Conservation (phyloP, 2,329 filamentous ascomycete genomes). For the Colletotrichum karsti region DNA sequence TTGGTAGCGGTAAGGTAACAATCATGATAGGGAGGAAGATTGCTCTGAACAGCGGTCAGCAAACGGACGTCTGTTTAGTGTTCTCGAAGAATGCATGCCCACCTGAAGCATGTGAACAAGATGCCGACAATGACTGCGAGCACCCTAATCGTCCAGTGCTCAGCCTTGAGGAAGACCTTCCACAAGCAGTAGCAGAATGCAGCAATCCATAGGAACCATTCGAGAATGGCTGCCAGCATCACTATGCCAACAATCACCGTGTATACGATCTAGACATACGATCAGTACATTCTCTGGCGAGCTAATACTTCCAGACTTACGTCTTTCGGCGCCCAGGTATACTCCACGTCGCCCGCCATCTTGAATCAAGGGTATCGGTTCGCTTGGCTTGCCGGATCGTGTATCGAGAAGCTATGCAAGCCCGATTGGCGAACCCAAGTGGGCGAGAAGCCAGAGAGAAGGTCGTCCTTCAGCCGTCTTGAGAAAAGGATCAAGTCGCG, state of each 20-base stretch:
- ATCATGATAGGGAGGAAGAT: conserved; percentile 95
- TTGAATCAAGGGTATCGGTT: conserved; percentile 19
- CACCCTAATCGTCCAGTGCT: conserved; percentile 83
- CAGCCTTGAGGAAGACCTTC: conserved; percentile 90
- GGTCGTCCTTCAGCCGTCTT: background rate
- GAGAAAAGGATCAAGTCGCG: background rate
- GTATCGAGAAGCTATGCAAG: background rate
- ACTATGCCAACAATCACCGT: conserved; percentile 81
- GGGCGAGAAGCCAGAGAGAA: background rate
- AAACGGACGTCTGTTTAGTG: background rate
- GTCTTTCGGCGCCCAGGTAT: conserved; percentile 59
- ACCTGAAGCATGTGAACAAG: conserved; percentile 58
- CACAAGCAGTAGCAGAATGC: conserved; percentile 91
- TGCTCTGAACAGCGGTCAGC: conserved; percentile 49
- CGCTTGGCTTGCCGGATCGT: background rate
- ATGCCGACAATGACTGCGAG: conserved; percentile 80
- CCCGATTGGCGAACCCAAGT: background rate
- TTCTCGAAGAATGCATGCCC: background rate
- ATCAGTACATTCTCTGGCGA: conserved; percentile 29
- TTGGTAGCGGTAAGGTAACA: conserved; percentile 86
- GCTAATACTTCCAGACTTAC: conserved; percentile 37
- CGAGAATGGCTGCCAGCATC: conserved; percentile 85
- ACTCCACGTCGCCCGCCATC: conserved; percentile 50
- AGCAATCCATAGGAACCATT: conserved; percentile 96
- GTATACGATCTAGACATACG: conserved; percentile 76